Evolutionary conservation across 2,329 filamentous ascomycete species (phyloP), one percentile per base, ranked within the genome.

Genomic region (Phialemonium atrogriseum): DNA sequence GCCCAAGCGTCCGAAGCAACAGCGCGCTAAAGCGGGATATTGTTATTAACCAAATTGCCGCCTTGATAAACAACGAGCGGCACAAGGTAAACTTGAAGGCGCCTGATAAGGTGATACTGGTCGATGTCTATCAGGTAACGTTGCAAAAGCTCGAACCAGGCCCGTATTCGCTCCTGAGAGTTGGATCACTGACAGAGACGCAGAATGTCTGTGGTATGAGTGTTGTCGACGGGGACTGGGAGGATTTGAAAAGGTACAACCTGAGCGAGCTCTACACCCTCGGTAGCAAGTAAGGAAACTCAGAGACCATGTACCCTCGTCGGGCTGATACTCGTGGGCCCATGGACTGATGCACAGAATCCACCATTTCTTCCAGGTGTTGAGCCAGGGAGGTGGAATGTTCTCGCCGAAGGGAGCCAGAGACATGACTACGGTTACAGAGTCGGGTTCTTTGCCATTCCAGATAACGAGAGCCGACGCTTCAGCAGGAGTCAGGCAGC

Each of bases 181-280:
- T n/a, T n/a, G n/a, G 8, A n/a, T 27, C 10, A 27, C 27, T 28
- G 21, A 29, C 25, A 48, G 49, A 32, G 39, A 33, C 25, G 38
- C 44, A 88, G 82, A 78, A 76, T 34, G 69, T 84, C 24, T 81
- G 80, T 47, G 83, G 84, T 14, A 79, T 91, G 64, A 85, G 82
- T 41, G 83, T 91, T 20, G 80, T 91, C 4, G 75, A 77, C 38
- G 68, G 73, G 10, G 75, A 84, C 48, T 91, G 80, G 67, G 80
- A 86, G 30, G 63, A 65, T 27, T 64, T 88, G 38, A 88, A 84
- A 59, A 73, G 76, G 43, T 89, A 78, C 59, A 91, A 91, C 53
- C 57, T 93, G 23, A 75, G 80, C 35, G 83, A 86, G 54, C 69
- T 89, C 15, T 84, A 82, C 50, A 63, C 64, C 35, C 41, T 52